phyloP scores from a whole-genome alignment of 2,329 filamentous ascomycete species.

The Fusarium annulatum region DNA sequence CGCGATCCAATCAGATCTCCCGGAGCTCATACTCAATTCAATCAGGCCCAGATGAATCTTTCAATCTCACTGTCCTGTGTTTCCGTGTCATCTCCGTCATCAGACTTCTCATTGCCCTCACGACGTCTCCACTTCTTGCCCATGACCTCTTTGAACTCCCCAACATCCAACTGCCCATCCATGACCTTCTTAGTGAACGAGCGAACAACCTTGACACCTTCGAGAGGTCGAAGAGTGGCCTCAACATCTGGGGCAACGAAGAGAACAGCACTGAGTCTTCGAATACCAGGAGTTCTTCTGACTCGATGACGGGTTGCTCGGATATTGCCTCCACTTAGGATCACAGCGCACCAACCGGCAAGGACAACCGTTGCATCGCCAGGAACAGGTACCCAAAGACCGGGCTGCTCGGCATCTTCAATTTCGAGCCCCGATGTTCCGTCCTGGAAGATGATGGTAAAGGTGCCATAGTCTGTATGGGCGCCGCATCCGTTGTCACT shows the following conservation, averaged over 20 bases:
- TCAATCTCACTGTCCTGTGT: slow-evolving; percentile 2
- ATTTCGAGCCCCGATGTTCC: neutral
- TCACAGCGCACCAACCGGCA: neutral
- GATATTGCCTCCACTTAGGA: neutral
- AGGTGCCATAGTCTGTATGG: slow-evolving; percentile 1
- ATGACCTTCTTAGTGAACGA: neutral
- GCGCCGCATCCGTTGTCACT: slow-evolving; percentile 4
- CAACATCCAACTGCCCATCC: neutral
- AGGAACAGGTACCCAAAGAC: neutral
- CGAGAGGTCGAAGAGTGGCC: neutral
- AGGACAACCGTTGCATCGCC: slow-evolving; percentile 7
- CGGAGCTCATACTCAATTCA: neutral
- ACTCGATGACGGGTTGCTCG: neutral
- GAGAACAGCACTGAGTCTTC: neutral
- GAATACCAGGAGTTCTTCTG: neutral
- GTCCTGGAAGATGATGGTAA: neutral
- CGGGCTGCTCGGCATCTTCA: neutral
- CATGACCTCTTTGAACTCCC: neutral
- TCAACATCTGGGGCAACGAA: slow-evolving; percentile 1
- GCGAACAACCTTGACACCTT: neutral
- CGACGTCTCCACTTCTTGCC: slow-evolving; percentile 1
- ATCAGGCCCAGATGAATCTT: neutral
- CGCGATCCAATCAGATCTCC: neutral
- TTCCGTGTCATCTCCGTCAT: neutral
- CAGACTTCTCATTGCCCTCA: neutral